Conservation (phyloP, 2,329 filamentous ascomycete species). For the Orbilia blumenaviensis region DNA sequence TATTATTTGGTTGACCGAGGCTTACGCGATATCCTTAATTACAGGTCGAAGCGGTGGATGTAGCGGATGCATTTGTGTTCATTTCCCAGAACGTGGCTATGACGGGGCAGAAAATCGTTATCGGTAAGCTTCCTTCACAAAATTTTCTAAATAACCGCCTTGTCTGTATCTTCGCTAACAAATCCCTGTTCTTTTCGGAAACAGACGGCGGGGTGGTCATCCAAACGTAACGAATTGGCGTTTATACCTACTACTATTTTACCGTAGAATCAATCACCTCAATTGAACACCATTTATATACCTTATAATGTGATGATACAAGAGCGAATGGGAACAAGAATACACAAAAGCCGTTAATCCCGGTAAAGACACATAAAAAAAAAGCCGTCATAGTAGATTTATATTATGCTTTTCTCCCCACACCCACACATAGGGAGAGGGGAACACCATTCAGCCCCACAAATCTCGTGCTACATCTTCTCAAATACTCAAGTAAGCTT, state of each 20-base stretch:
- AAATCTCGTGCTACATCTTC: too few relatives aligned
- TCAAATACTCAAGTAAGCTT: constrained; percentile 82
- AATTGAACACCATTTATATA: constrained; percentile 15
- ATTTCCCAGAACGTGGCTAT: constrained; percentile 64
- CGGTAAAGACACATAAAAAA: not conserved
- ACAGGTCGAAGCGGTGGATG: constrained; percentile 64
- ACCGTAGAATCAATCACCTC: too few relatives aligned
- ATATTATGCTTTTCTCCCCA: constrained; percentile 4
- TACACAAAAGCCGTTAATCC: not conserved
- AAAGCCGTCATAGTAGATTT: not conserved
- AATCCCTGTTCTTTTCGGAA: too few relatives aligned
- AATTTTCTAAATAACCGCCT: not conserved
- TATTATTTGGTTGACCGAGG: not conserved
- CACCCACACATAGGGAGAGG: too few relatives aligned
- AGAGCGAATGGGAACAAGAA: not conserved
- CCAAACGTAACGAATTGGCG: constrained; percentile 21
- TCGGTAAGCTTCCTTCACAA: constrained; percentile 39
- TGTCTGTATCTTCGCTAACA: not conserved
- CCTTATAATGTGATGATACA: constrained; percentile 1
- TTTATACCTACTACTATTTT: not conserved
- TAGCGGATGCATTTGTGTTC: constrained; percentile 67
- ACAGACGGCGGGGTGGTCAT: constrained; percentile 35
- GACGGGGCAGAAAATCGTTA: constrained; percentile 55
- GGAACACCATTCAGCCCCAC: too few relatives aligned
- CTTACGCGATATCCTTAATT: not conserved